Conservation (phyloP, 2,329 filamentous ascomycete genomes). For the Leptographium galeiforme region DNA sequence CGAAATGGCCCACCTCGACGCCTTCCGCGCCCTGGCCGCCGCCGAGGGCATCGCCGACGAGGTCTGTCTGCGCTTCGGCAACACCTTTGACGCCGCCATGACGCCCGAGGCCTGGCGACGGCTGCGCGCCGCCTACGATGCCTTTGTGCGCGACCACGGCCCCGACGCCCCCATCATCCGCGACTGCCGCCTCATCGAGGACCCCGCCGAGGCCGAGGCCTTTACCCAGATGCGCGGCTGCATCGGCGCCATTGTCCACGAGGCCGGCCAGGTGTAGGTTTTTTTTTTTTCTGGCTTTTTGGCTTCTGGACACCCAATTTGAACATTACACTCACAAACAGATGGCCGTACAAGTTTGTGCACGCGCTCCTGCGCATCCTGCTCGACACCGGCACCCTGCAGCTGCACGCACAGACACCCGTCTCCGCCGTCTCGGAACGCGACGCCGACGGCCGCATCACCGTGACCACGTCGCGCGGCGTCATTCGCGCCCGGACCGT, state of each 20-base stretch:
- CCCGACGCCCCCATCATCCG: background rate
- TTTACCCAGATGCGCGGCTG: conserved; percentile 4
- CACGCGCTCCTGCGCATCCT: background rate
- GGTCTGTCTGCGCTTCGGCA: background rate
- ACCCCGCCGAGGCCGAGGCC: background rate
- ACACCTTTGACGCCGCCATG: conserved; percentile 3
- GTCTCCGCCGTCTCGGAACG: conserved; percentile 30
- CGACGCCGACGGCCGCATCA: conserved; percentile 39
- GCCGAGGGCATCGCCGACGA: background rate
- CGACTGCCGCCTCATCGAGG: background rate
- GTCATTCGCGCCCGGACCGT: conserved; percentile 46
- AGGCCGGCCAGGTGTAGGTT: conserved; percentile 1
- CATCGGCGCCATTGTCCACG: background rate
- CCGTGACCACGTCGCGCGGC: conserved; percentile 56
- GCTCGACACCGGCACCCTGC: conserved; percentile 25
- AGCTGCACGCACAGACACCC: conserved; percentile 61
- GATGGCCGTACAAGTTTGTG: conserved; percentile 2
- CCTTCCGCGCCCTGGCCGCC: background rate
- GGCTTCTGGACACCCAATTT: no score
- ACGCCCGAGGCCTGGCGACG: conserved; percentile 1
- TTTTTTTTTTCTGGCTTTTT: no score
- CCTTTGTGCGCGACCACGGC: conserved; percentile 1
- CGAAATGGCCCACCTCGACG: conserved; percentile 2
- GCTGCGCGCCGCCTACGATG: background rate
- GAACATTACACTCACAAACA: no score